Base-by-base conservation (phyloP, 2,329 filamentous ascomycete genomes). In the Sclerotiophoma versabilis region DNA sequence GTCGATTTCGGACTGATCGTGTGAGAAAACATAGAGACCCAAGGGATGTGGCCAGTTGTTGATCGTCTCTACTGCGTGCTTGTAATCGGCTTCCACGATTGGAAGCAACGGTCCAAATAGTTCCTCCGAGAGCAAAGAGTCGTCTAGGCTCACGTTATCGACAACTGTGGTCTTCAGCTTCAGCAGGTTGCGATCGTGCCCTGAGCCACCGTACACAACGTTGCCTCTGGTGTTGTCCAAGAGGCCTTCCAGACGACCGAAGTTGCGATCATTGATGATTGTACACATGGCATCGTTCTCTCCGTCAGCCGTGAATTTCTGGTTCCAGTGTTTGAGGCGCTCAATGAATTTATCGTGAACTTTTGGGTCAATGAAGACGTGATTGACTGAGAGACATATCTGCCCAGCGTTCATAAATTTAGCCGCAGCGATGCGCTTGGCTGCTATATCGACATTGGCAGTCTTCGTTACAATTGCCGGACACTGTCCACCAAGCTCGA, bases 241-340 rank as follows among this genome's bases (percentile, higher is more conserved):
- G 12, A 47, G 33, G 6, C 25, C 17, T 15, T 47, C 43, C 2
- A 47, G 17, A 10, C 43, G 43, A 22, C 43, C 32, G 12, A 47
- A 47, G 22, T 37, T 47, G 33, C 43, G 43, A 15, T 47, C 43
- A 15, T 47, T 47, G 32, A 47, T 47, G 25, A 47, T 47, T 10
- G 43, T 47, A 9, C 23, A 47, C 43, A 47, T 47, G 12, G 23
- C 33, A 4, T 37, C 43, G 17, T 29, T 38, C 23, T 47, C 33
- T 4, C 43, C 43, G 12, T 47, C 38, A 8, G 8, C 26, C 5
- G 43, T 47, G 12, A 47, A 37, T 12, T 29, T 29, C 10, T 23
- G 15, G 11, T 47, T 47, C 43, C 43, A 47, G 14, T 17, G 7
- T 6, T 47, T 37, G 15, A 47, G 43, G 12, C 43, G 43, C 17